phyloP scores from a whole-genome alignment of 2,329 filamentous ascomycete species.

The Venturia effusa region DNA sequence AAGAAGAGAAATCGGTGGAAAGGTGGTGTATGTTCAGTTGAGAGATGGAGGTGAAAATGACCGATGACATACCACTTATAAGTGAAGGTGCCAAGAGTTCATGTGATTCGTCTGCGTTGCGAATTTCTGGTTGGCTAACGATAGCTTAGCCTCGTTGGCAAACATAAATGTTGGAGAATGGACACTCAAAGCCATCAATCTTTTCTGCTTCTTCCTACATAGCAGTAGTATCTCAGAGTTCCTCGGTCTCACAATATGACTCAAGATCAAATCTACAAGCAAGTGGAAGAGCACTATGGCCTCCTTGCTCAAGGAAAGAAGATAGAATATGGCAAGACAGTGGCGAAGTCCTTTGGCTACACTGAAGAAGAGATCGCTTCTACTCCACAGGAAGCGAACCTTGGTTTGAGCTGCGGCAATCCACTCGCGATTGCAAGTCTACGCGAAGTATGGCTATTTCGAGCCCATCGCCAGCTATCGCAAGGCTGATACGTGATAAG shows the following conservation, averaged over 20 bases:
- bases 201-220: no score
- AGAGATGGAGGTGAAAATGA: neutral
- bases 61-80: neutral
- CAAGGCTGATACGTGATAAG: conserved; percentile 19
- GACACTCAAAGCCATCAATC: neutral
- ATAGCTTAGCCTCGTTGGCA: neutral
- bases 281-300: conserved; percentile 11
- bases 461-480: neutral
- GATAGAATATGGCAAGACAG: conserved; percentile 13
- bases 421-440: conserved; percentile 39
- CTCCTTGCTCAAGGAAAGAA: conserved; percentile 3
- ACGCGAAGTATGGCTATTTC: conserved; percentile 26
- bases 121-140: neutral
- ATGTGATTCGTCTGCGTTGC: neutral
- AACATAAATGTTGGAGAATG: neutral
- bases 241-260: neutral
- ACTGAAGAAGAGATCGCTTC: conserved; percentile 34
- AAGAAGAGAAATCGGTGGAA: neutral
- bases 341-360: conserved; percentile 45
- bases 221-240: neutral
- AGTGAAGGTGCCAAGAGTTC: neutral
- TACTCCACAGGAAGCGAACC: conserved; percentile 39
- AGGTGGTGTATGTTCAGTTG: neutral
- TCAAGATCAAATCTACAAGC: conserved; percentile 8
- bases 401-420: conserved; percentile 46